These are phyloP conservation scores for Pyronema domesticum DNA, from an alignment of 495 filamentous ascomycete genomes.

Conservation along the genomic window DNA sequence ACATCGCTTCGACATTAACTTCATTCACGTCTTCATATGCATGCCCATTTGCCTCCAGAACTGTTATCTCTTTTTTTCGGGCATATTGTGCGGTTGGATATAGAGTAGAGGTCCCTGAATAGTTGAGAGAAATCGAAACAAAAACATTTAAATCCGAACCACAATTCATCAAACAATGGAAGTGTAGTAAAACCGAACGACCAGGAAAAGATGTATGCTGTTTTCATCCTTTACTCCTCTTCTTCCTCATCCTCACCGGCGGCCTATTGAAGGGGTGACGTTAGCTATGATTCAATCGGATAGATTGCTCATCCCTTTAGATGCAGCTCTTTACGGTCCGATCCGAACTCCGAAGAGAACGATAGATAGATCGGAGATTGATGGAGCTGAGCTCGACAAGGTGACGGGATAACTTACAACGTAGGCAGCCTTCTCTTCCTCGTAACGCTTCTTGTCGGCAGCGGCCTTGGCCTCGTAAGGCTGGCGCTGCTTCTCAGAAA, in stretches of 20 bases:
- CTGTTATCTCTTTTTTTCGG: too few relatives aligned
- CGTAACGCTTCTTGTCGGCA: constrained; percentile 94
- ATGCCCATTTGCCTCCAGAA: neutral
- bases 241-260: constrained; percentile 39
- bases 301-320: neutral
- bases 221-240: constrained; percentile 26
- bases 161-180: neutral
- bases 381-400: constrained; percentile 2
- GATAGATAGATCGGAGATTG: neutral
- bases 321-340: neutral
- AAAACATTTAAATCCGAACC: neutral
- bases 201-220: neutral
- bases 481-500: constrained; percentile 68
- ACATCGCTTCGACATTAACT: too few relatives aligned
- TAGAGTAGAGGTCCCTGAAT: too few relatives aligned
- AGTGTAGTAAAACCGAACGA: neutral
- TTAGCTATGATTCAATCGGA: constrained; percentile 13
- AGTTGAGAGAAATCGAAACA: neutral
- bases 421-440: constrained; percentile 90
- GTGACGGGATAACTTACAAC: constrained; percentile 38
- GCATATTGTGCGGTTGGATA: too few relatives aligned
- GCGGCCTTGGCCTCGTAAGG: constrained; percentile 94
- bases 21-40: neutral
- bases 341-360: too few relatives aligned
- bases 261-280: constrained; percentile 22